Base-by-base conservation (phyloP, 148 eudicot genomes). In the Heliosperma pusillum region DNA sequence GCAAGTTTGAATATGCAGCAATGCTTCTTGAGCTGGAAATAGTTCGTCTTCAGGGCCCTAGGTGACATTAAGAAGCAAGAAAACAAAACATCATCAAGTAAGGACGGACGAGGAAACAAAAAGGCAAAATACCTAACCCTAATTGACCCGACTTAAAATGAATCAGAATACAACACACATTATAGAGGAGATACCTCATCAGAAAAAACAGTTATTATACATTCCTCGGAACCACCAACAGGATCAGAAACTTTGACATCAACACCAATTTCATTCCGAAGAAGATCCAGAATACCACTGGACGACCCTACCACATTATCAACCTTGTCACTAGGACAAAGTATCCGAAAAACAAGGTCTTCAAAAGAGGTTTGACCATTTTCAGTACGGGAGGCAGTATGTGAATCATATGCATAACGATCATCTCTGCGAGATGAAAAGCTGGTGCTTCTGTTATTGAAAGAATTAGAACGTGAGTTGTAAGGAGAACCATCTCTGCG, bases 11-110 rank as follows among this genome's bases (percentile, higher is more conserved):
- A 95, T 92, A 82, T 95, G 99, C 79, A 95, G 81, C 82, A 95
- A 83, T 21, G 98, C 97, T 87, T 95, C 98, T 86, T 95, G 98
- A 80, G 98, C 98, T 47, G 98, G 98, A 86, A 93, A 93, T 67
- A 93, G 85, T 82, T 93, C 98, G 74, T 93, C 95, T 57, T 93
- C 97, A 66, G 95, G 98, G 55, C 97, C 98, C 98, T 93, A 77
- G 44, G 42, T 70, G 26, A 77, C 17, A 50, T 50, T 50, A 50
- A 50, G 73, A 30, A 60, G 30, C 67, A 71, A 66, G 44, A 70
- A 50, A 60, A 61, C 75, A 77, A 27, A 62, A 68, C 50, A 69
- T 19, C 68, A 67, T 73, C 66, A 73, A 26, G 58, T 4, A 52
- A 25, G 11, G 66, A 12, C 27, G 3, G 4, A 61, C 25, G 25